These are phyloP conservation scores for Xylaria hypoxylon DNA, from an alignment of 2,329 filamentous ascomycete genomes.

Conservation along the genomic window DNA sequence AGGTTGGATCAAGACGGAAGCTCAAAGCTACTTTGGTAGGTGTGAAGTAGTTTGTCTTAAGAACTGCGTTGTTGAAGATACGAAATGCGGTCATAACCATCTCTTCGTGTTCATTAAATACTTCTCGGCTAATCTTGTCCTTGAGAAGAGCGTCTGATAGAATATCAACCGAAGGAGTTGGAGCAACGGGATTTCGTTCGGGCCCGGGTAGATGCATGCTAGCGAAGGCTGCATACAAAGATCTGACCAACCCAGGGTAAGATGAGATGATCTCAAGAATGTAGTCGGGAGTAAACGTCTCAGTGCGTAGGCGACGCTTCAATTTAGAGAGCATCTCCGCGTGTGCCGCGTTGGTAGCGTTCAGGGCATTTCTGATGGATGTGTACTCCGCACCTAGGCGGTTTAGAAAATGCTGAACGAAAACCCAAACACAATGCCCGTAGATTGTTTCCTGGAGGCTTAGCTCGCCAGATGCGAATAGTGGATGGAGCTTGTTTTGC, in stretches of 20 bases:
- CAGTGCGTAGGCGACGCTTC: slow-evolving; percentile 92
- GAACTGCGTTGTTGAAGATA: slow-evolving; percentile 90
- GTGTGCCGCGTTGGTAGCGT: slow-evolving; percentile 83
- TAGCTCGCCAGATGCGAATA: slow-evolving; percentile 87
- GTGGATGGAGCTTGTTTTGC: slow-evolving; percentile 92
- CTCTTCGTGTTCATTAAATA: slow-evolving; percentile 92
- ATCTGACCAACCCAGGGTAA: slow-evolving; percentile 87
- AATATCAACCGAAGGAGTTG: slow-evolving; percentile 72
- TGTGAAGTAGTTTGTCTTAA: slow-evolving; percentile 98
- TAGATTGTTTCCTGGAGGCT: slow-evolving; percentile 98
- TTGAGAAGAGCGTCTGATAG: slow-evolving; percentile 79
- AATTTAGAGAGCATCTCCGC: slow-evolving; percentile 91
- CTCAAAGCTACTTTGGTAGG: slow-evolving; percentile 98
- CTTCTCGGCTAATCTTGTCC: slow-evolving; percentile 81
- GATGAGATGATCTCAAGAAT: slow-evolving; percentile 96
- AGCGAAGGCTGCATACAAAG: slow-evolving; percentile 91
- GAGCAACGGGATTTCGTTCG: slow-evolving; percentile 63
- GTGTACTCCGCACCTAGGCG: slow-evolving; percentile 92
- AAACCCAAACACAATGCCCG: slow-evolving; percentile 97
- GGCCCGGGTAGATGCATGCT: slow-evolving; percentile 78
- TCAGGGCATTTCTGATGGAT: slow-evolving; percentile 83
- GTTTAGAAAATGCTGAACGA: slow-evolving; percentile 98
- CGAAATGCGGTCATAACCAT: slow-evolving; percentile 98
- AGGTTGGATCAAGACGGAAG: slow-evolving; percentile 90
- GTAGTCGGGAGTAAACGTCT: slow-evolving; percentile 98